Base-by-base conservation (phyloP, 805 yeast species). In the Debaryomyces maramus region DNA sequence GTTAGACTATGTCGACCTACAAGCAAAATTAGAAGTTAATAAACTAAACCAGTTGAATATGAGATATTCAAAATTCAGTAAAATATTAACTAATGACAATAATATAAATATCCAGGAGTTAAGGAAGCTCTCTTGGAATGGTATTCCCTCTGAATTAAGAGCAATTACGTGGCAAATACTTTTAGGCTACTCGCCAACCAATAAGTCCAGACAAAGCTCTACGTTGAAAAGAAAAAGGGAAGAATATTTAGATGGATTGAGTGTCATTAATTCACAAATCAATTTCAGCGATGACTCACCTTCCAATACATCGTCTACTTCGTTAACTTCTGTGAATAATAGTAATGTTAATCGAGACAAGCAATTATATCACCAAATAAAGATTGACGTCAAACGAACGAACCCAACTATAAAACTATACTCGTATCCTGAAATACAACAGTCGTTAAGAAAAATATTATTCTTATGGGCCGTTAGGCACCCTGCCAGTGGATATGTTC, bases 401-500 rank as follows among this genome's bases (percentile, higher is more conserved):
- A 88, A 88, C 52, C 98, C 97, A 4, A 80, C 81, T 34, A 77
- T 89, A 37, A 79, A 78, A 44, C 71, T 91, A 26, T 91, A 91
- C 55, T 72, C 83, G 11, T 78, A 59, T 50, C 76, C 76, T 15
- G 67, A 81, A 2, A 87, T 93, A 0, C 98, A 91, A 51, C 67
- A 81, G 40, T 80, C 95, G 11, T 67, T 91, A 43, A 89, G 90
- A 52, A 80, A 85, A 49, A 81, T 93, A 7, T 66, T 91, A 39
- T 91, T 89, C 55, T 68, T 91, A 23, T 91, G 99, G 99, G 95
- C 98, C 0, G 81, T 91, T 18, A 75, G 98, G 50, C 98, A 93
- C 58, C 98, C 99, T 1, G 97, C 98, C 5, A 83, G 93, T 56
- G 99, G 99, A 11, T 91, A 91, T 61, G 99, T 91, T 15, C 99